Evolutionary conservation across 345 rosid species (phyloP).

Genomic region (Citrus inodora): DNA sequence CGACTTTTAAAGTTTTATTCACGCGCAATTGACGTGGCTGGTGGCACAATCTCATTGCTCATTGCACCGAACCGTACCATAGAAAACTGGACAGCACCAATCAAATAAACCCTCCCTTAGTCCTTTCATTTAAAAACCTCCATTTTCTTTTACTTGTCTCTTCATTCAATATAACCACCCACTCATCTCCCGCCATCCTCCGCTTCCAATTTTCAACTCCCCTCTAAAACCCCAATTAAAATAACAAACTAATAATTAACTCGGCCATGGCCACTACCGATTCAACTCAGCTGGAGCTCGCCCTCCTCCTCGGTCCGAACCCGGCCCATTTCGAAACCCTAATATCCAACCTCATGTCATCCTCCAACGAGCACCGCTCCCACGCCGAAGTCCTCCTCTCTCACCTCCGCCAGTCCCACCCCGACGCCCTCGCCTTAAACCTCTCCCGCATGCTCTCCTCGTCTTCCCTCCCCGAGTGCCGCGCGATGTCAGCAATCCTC

Average conservation of each 20-base stretch:
- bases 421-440: slow-evolving; percentile 50
- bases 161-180: background rate
- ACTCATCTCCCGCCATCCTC: background rate
- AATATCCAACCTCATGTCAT: slow-evolving; percentile 63
- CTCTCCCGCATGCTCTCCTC: slow-evolving; percentile 46
- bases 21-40: background rate
- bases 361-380: slow-evolving; percentile 67
- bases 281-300: slow-evolving; percentile 33
- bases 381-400: slow-evolving; percentile 60
- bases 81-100: background rate
- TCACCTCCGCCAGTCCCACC: slow-evolving; percentile 54
- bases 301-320: slow-evolving; percentile 42
- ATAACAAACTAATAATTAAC: background rate
- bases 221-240: too few species aligned
- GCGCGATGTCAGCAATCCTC: slow-evolving; percentile 64
- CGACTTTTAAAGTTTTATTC: too few species aligned
- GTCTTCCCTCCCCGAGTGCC: slow-evolving; percentile 38
- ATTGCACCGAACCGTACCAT: background rate
- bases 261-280: slow-evolving; percentile 28
- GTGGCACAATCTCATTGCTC: background rate
- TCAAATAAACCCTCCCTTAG: background rate
- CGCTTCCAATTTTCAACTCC: background rate
- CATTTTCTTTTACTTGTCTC: background rate
- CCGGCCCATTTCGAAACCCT: slow-evolving; percentile 58
- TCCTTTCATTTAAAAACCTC: background rate